Conservation (phyloP, 2,329 filamentous ascomycete species). For the Trichothecium sympodiale region DNA sequence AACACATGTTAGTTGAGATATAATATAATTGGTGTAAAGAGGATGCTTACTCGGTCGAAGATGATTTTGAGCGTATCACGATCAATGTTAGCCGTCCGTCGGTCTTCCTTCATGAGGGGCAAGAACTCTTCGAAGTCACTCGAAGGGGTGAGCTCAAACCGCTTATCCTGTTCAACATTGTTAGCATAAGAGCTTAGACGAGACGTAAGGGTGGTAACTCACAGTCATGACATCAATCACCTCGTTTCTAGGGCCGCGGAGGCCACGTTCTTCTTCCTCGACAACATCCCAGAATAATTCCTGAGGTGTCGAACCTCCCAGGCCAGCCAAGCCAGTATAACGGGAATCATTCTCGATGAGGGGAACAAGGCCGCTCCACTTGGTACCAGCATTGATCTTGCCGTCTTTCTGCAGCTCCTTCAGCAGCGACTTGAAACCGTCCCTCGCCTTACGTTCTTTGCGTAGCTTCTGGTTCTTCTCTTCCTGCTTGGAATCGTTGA, state of each 20-base stretch:
- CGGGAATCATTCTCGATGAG: constrained; percentile 70
- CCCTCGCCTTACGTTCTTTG: constrained; percentile 75
- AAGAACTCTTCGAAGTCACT: constrained; percentile 86
- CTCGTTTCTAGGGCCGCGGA: constrained; percentile 71
- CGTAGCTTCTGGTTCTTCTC: constrained; percentile 74
- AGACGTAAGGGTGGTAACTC: constrained; percentile 22
- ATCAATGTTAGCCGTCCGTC: constrained; percentile 79
- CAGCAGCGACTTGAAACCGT: constrained; percentile 67
- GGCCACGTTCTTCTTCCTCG: constrained; percentile 83
- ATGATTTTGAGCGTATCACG: constrained; percentile 68
- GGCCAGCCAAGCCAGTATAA: constrained; percentile 74
- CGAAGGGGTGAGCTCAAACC: constrained; percentile 77
- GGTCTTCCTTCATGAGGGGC: constrained; percentile 71
- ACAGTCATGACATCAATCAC: constrained; percentile 84
- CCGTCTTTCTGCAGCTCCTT: constrained; percentile 62
- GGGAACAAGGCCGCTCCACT: constrained; percentile 75
- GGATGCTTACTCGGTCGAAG: constrained; percentile 59
- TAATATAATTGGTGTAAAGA: neutral
- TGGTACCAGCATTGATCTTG: constrained; percentile 79
- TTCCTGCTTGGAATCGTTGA: constrained; percentile 84
- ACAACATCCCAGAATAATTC: constrained; percentile 94
- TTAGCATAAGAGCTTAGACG: constrained; percentile 4
- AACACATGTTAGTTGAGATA: constrained; percentile 6
- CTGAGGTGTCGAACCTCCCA: constrained; percentile 72
- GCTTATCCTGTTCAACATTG: constrained; percentile 55